Percentiles rank a stretch among this genome's conserved stretches.
Conservation (phyloP, 495 filamentous ascomycete species). For the Cladorrhinum samala region DNA sequence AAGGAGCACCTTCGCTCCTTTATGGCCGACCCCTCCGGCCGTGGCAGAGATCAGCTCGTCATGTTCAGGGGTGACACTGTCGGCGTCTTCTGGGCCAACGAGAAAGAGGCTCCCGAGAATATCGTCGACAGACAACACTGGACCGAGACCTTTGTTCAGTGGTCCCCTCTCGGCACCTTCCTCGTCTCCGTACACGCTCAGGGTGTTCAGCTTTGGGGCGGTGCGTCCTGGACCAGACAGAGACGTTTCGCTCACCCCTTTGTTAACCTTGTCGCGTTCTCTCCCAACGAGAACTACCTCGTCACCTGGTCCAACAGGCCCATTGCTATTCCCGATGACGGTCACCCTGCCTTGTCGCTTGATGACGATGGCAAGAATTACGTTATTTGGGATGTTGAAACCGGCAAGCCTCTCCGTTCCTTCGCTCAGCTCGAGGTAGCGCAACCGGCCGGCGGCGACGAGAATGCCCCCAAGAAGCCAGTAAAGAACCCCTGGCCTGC, state of each 20-base stretch:
- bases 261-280: slow-evolving; percentile 94
- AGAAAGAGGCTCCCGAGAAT: slow-evolving; percentile 79
- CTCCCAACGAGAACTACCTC: slow-evolving; percentile 84
- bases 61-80: slow-evolving; percentile 87
- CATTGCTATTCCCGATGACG: slow-evolving; percentile 80
- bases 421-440: slow-evolving; percentile 76
- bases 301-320: slow-evolving; percentile 94
- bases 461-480: slow-evolving; percentile 51
- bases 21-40: slow-evolving; percentile 75
- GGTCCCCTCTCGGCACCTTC: slow-evolving; percentile 92
- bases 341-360: slow-evolving; percentile 68
- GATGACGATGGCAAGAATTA: slow-evolving; percentile 99
- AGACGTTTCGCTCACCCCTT: slow-evolving; percentile 91
- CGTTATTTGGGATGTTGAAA: slow-evolving; percentile 94
- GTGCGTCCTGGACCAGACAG: slow-evolving; percentile 78
- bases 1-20: slow-evolving; percentile 94
- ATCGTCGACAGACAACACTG: slow-evolving; percentile 87
- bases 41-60: slow-evolving; percentile 88
- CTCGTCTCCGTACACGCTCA: slow-evolving; percentile 90
- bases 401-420: slow-evolving; percentile 81
- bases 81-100: slow-evolving; percentile 96
- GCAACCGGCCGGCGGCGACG: slow-evolving; percentile 44
- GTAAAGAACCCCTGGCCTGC: slow-evolving; percentile 96
- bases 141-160: slow-evolving; percentile 96
- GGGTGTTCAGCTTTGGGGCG: slow-evolving; percentile 96